Conservation (phyloP, 352 stramenopile species). For the Pythium biforme region DNA sequence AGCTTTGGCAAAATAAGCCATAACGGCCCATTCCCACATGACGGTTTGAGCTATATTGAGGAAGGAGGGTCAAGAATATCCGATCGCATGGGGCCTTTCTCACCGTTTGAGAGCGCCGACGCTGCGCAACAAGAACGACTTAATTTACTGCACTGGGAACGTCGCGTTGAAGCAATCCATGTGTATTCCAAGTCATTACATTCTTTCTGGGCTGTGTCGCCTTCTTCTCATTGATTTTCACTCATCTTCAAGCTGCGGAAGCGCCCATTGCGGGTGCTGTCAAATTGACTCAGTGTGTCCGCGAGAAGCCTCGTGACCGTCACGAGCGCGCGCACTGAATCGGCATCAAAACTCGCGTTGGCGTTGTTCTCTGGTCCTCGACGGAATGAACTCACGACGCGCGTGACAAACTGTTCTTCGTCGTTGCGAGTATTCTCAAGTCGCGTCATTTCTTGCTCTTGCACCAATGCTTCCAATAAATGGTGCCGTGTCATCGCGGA, state of each 20-base stretch:
- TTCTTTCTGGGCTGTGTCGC: neutral
- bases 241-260: neutral
- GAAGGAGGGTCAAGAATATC: no score
- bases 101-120: no score
- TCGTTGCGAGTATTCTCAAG: neutral
- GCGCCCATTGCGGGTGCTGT: neutral
- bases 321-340: neutral
- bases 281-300: neutral
- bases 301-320: neutral
- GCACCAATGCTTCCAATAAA: neutral
- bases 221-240: neutral
- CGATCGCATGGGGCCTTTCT: no score
- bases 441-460: neutral
- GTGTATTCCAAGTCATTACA: no score
- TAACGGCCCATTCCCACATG: no score
- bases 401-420: neutral
- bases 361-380: neutral
- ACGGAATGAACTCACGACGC: neutral
- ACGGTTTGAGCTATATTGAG: no score
- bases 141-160: no score
- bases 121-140: no score
- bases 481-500: slow-evolving; percentile 40
- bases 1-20: no score
- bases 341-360: neutral
- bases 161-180: no score